Conservation (phyloP, 2,329 filamentous ascomycete species). For the Didymellaceae sp. region DNA sequence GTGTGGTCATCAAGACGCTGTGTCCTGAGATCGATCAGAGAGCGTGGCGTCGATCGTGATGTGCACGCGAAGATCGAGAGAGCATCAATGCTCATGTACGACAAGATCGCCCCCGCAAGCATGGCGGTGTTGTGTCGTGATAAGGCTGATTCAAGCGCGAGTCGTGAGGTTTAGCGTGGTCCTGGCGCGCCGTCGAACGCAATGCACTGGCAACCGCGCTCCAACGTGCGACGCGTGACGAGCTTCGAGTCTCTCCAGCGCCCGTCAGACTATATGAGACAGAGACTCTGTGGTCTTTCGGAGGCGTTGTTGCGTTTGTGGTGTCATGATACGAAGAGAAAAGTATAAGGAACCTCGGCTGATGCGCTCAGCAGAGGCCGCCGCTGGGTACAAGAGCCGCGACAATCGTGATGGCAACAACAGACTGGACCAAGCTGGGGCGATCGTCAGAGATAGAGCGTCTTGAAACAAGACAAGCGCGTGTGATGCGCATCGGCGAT, state of each 20-base stretch:
- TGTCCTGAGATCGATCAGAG: neutral
- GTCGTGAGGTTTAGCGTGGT: neutral
- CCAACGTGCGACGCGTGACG: neutral
- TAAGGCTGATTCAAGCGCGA: conserved; percentile 5
- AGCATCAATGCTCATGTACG: conserved; percentile 1
- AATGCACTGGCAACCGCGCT: neutral
- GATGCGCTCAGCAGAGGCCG: too few relatives aligned
- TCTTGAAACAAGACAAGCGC: conserved; percentile 5
- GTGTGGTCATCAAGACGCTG: neutral
- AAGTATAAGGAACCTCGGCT: too few relatives aligned
- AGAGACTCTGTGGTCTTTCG: neutral
- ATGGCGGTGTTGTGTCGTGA: neutral
- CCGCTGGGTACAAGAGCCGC: neutral
- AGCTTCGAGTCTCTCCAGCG: too few relatives aligned
- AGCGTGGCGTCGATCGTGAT: conserved; percentile 8
- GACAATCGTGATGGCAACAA: conserved; percentile 1
- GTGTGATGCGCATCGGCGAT: conserved; percentile 3
- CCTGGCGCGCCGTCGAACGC: neutral
- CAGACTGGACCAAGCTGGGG: neutral
- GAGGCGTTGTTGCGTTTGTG: neutral
- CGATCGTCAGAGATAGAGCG: conserved; percentile 5
- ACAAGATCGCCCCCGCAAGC: neutral
- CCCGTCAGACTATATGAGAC: conserved; percentile 1
- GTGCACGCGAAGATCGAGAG: neutral
- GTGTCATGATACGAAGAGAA: conserved; percentile 2